Evolutionary conservation across 2,329 filamentous ascomycete genomes (phyloP).

Genomic region (Microsporum audouinii): DNA sequence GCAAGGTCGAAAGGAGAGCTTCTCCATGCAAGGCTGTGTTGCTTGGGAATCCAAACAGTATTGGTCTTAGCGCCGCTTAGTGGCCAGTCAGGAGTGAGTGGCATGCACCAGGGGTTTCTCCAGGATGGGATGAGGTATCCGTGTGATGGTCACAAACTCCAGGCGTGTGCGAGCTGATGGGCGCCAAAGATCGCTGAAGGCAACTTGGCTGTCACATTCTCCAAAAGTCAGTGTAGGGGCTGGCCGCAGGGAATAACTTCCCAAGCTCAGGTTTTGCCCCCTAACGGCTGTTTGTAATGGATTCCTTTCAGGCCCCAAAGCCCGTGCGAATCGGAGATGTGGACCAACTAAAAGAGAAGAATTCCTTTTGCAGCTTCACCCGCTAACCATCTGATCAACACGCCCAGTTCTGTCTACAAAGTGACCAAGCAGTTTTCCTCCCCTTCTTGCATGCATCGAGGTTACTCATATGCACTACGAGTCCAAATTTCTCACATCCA

Average conservation of each 20-base stretch:
- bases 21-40: neutral
- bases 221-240: neutral
- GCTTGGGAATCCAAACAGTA: neutral
- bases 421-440: neutral
- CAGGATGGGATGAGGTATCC: neutral
- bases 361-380: conserved; percentile 1
- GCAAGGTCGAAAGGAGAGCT: neutral
- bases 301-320: neutral
- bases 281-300: neutral
- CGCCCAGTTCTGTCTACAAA: neutral
- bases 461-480: neutral
- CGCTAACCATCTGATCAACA: neutral
- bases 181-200: neutral
- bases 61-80: conserved; percentile 1
- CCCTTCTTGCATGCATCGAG: neutral
- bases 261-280: neutral
- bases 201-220: conserved; percentile 1
- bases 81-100: neutral
- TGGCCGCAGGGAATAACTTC: neutral
- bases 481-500: neutral
- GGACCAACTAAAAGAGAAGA: neutral
- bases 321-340: neutral
- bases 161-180: neutral
- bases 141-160: neutral
- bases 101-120: neutral